phyloP scores from a whole-genome alignment of 306 rosid species.

The Pachyrhizus erosus region DNA sequence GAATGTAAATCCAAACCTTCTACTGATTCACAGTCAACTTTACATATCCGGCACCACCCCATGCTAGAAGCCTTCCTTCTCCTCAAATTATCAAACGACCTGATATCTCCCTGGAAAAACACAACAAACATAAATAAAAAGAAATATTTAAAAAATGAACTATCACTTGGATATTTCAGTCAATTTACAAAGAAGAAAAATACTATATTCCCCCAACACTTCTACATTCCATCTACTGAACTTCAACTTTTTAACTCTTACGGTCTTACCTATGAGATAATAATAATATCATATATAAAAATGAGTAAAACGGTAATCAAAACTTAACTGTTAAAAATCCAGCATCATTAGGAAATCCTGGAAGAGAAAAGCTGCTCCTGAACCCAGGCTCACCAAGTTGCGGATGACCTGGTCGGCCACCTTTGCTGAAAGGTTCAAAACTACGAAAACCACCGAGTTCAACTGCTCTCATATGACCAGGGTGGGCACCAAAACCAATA shows the following conservation, averaged over 20 bases:
- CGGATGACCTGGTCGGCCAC: conserved; percentile 66
- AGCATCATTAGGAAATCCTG: conserved; percentile 73
- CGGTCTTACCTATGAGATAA: conserved; percentile 10
- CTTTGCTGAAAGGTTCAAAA: conserved; percentile 71
- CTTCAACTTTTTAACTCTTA: conserved; percentile 14
- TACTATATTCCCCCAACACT: conserved; percentile 2
- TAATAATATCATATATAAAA: conserved; percentile 22
- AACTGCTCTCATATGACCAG: conserved; percentile 67
- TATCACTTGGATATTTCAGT: conserved; percentile 2
- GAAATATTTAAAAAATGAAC: not conserved
- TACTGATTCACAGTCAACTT: conserved; percentile 92
- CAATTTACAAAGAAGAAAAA: conserved; percentile 15
- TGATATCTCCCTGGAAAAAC: conserved; percentile 72
- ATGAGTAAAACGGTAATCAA: conserved; percentile 12
- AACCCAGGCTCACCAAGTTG: conserved; percentile 98
- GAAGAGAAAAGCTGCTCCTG: conserved; percentile 86
- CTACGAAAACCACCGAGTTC: conserved; percentile 70
- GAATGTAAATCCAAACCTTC: conserved; percentile 97
- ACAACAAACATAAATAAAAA: conserved; percentile 24
- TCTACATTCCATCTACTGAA: conserved; percentile 28
- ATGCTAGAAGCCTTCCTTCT: conserved; percentile 76
- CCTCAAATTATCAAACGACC: conserved; percentile 69
- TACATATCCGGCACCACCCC: conserved; percentile 99
- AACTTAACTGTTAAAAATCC: conserved; percentile 80
- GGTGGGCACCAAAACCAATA: conserved; percentile 69